A percentile compares a stretch with the other conserved stretches of the same genome.
phyloP scores from a whole-genome alignment of 2,329 filamentous ascomycete genomes.

The Bretziella fagacearum region DNA sequence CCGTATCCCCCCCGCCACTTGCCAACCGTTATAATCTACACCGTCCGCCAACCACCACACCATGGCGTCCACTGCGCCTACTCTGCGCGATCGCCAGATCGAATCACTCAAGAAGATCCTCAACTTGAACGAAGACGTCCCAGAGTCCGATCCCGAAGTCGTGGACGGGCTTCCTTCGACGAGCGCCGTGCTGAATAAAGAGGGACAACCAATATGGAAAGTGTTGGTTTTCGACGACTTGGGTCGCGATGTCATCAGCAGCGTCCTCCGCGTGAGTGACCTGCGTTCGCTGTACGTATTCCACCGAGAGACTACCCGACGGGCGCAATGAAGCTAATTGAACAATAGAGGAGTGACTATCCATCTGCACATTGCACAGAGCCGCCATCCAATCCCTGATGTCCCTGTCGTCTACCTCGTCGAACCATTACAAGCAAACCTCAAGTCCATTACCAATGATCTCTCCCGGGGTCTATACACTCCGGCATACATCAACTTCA shows the following conservation, averaged over 20 bases:
- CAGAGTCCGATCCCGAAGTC: conserved; percentile 44
- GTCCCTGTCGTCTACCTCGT: conserved; percentile 94
- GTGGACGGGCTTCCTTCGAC: conserved; percentile 45
- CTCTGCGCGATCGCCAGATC: conserved; percentile 12
- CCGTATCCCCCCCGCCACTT: too few species aligned
- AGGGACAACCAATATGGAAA: conserved; percentile 94
- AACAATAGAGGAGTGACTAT: conserved; percentile 72
- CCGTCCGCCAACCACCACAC: too few species aligned
- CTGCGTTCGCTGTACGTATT: conserved; percentile 55
- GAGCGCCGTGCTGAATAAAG: conserved; percentile 66
- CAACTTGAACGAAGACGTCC: conserved; percentile 68
- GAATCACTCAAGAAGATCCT: conserved; percentile 80
- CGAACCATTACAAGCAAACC: conserved; percentile 67
- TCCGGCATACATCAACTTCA: conserved; percentile 91
- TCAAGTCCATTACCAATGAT: conserved; percentile 69
- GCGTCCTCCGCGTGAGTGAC: conserved; percentile 85
- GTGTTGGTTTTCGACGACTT: conserved; percentile 86
- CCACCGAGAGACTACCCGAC: background rate
- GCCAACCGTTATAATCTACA: too few species aligned
- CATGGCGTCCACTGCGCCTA: conserved; percentile 6
- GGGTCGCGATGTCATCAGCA: conserved; percentile 90
- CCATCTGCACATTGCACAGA: conserved; percentile 51
- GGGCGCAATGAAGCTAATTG: background rate
- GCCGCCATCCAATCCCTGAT: conserved; percentile 81
- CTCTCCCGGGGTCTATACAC: conserved; percentile 77